Conservation (phyloP, 2,329 filamentous ascomycete species). For the Tolypocladium cylindrosporum region DNA sequence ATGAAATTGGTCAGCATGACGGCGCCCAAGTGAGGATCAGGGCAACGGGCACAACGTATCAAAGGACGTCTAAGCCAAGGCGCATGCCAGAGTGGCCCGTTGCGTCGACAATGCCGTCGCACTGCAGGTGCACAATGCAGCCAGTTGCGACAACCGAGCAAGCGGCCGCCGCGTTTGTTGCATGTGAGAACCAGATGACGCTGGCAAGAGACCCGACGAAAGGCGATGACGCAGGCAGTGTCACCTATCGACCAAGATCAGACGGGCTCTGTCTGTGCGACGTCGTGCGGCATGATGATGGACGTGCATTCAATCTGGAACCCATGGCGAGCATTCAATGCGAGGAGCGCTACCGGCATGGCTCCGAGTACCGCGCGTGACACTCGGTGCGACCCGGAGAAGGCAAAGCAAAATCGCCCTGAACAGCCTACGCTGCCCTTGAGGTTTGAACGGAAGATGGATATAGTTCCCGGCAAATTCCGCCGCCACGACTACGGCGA, state of each 20-base stretch:
- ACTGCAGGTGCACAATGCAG: background rate
- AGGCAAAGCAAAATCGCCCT: background rate
- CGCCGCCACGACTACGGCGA: background rate
- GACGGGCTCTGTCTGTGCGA: background rate
- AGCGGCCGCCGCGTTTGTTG: background rate
- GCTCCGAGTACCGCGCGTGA: background rate
- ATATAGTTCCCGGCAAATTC: background rate
- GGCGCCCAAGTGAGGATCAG: background rate
- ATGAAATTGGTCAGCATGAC: background rate
- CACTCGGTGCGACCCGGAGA: background rate
- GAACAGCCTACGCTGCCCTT: no score
- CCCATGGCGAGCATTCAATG: background rate
- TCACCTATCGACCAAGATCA: background rate
- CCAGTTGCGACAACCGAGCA: background rate
- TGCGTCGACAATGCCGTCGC: background rate
- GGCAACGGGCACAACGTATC: background rate
- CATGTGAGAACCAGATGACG: background rate
- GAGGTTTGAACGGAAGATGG: background rate
- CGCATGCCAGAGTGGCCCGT: background rate
- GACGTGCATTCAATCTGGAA: background rate
- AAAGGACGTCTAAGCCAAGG: background rate
- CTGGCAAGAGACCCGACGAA: background rate
- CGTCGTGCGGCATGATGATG: background rate
- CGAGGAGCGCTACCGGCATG: background rate
- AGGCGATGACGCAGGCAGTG: background rate